Evolutionary conservation across 176 grass and related monocot species (phyloP).

Genomic region (Lolium perenne): DNA sequence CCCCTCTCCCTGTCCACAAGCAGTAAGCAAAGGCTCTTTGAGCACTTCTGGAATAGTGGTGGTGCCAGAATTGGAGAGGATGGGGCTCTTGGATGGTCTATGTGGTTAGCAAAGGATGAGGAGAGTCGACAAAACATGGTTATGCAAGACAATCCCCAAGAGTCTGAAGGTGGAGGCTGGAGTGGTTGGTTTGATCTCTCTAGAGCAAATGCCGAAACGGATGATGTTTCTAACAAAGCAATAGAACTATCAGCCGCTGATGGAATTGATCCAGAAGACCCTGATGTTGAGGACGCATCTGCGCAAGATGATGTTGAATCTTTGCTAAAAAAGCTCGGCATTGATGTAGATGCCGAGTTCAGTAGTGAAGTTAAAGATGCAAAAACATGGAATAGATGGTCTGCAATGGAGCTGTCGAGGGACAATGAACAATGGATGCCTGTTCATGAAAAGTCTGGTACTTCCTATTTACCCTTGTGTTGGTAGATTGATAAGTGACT

Average conservation of each 20-base stretch:
- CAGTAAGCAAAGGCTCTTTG: conserved; percentile 96
- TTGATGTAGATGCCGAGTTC: conserved; percentile 79
- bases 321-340: conserved; percentile 91
- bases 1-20: conserved; percentile 64
- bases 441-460: conserved; percentile 79
- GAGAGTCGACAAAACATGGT: conserved; percentile 61
- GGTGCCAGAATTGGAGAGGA: conserved; percentile 83
- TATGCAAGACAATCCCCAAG: conserved; percentile 65
- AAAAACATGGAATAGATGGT: conserved; percentile 97
- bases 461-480: not conserved
- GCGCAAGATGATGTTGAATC: conserved; percentile 79
- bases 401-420: conserved; percentile 72
- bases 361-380: conserved; percentile 89
- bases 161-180: conserved; percentile 76
- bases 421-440: conserved; percentile 92
- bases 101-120: conserved; percentile 91
- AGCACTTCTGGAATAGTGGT: conserved; percentile 94
- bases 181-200: conserved; percentile 95
- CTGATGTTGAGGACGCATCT: conserved; percentile 60
- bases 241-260: conserved; percentile 46
- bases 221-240: conserved; percentile 38
- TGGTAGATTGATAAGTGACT: conserved; percentile 35
- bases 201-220: conserved; percentile 44
- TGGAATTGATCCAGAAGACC: conserved; percentile 57
- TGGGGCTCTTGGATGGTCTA: conserved; percentile 90